phyloP scores from a whole-genome alignment of 2,329 filamentous ascomycete species.

The Colletotrichum coccodes region DNA sequence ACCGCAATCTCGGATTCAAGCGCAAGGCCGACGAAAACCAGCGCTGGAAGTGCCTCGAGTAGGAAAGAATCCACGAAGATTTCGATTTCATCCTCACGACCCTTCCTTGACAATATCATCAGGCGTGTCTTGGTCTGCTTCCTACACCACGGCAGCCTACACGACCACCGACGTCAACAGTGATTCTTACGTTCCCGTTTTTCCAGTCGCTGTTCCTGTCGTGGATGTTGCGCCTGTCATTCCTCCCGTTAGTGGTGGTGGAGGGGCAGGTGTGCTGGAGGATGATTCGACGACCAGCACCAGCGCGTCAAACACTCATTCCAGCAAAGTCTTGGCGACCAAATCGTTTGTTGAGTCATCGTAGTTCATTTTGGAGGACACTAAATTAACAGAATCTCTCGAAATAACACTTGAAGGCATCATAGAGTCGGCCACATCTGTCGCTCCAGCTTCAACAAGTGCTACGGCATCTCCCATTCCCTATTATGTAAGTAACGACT shows the following conservation, averaged over 20 bases:
- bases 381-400: neutral
- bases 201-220: neutral
- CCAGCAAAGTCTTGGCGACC: neutral
- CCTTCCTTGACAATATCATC: slow-evolving; percentile 8
- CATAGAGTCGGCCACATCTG: neutral
- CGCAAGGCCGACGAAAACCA: neutral
- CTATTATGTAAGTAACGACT: slow-evolving; percentile 16
- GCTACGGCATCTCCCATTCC: neutral
- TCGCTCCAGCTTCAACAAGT: neutral
- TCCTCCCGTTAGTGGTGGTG: neutral
- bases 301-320: neutral
- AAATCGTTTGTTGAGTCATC: neutral
- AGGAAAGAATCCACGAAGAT: slow-evolving; percentile 1
- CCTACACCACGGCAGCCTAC: neutral
- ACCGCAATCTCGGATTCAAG: neutral
- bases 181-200: slow-evolving; percentile 1
- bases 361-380: neutral
- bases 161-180: neutral
- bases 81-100: neutral
- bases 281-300: neutral
- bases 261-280: slow-evolving; percentile 1
- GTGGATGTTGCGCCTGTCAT: neutral
- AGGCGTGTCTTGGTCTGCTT: slow-evolving; percentile 3
- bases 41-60: neutral
- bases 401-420: neutral